Evolutionary conservation across 2,329 filamentous ascomycete genomes (phyloP).

Genomic region (Stagonosporopsis chrysanthemi): DNA sequence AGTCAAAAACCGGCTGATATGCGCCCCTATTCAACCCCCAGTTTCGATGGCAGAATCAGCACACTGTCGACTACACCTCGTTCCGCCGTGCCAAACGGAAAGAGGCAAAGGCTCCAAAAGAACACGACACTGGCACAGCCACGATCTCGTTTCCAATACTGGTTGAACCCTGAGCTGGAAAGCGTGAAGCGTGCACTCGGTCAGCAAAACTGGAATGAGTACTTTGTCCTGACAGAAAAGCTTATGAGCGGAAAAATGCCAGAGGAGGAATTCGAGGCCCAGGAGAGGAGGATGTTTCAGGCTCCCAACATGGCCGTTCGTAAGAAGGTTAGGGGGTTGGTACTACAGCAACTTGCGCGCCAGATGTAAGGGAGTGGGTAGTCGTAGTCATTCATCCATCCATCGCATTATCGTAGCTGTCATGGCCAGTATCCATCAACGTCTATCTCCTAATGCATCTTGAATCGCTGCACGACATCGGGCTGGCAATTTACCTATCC

Average conservation of each 20-base stretch:
- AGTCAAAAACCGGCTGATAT: not conserved
- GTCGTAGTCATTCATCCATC: not conserved
- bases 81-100: not conserved
- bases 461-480: not conserved
- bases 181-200: conserved; percentile 23
- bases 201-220: conserved; percentile 26
- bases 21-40: too few relatives aligned
- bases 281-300: conserved; percentile 17
- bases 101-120: not conserved
- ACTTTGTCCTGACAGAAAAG: conserved; percentile 21
- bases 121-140: not conserved
- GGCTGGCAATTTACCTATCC: not conserved
- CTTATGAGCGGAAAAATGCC: conserved; percentile 10
- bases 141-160: conserved; percentile 7
- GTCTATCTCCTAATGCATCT: not conserved
- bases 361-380: not conserved
- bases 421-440: not conserved
- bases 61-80: not conserved
- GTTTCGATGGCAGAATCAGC: not conserved
- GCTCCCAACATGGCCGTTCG: conserved; percentile 3
- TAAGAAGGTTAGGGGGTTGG: not conserved
- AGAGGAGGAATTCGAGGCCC: conserved; percentile 5
- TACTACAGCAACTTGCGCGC: not conserved
- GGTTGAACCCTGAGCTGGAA: conserved; percentile 18
- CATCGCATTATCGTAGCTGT: not conserved